Percentiles rank a stretch among this genome's conserved stretches.
These are phyloP conservation scores for Debaryomyces nepalensis DNA, from an alignment of 1,139 yeast species.

Conservation along the genomic window DNA sequence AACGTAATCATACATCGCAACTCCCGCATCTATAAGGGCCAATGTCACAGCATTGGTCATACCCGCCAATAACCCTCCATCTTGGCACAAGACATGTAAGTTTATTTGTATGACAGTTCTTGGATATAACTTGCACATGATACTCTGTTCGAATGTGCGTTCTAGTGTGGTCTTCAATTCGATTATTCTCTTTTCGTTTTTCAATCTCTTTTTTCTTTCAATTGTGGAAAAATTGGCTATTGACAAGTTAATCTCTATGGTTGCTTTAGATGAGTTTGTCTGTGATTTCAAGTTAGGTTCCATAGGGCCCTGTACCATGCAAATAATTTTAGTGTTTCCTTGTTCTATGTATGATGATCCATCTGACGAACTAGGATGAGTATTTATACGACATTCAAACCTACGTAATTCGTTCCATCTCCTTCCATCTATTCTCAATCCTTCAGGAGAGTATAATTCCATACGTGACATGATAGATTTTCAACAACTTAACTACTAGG, in stretches of 20 bases:
- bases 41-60: constrained; percentile 87
- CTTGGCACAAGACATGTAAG: constrained; percentile 82
- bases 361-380: constrained; percentile 87
- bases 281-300: constrained; percentile 67
- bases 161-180: constrained; percentile 79
- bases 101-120: constrained; percentile 77
- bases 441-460: constrained; percentile 93
- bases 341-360: constrained; percentile 93
- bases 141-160: constrained; percentile 80
- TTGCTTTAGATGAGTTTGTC: constrained; percentile 53
- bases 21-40: constrained; percentile 93
- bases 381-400: constrained; percentile 78
- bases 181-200: constrained; percentile 69
- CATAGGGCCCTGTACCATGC: constrained; percentile 87
- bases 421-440: constrained; percentile 89
- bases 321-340: constrained; percentile 88
- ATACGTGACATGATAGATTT: constrained; percentile 54
- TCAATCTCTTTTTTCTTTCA: constrained; percentile 70
- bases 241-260: constrained; percentile 65
- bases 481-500: not conserved
- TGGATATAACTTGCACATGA: constrained; percentile 76
- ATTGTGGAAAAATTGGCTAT: constrained; percentile 82
- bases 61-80: constrained; percentile 84
- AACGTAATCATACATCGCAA: constrained; percentile 91
- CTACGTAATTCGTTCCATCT: constrained; percentile 91